Percentiles rank a stretch among this genome's conserved stretches.
These are phyloP conservation scores for Cyclotella choctawhatcheeana DNA, from an alignment of 108 stramenopile species.

Conservation along the genomic window DNA sequence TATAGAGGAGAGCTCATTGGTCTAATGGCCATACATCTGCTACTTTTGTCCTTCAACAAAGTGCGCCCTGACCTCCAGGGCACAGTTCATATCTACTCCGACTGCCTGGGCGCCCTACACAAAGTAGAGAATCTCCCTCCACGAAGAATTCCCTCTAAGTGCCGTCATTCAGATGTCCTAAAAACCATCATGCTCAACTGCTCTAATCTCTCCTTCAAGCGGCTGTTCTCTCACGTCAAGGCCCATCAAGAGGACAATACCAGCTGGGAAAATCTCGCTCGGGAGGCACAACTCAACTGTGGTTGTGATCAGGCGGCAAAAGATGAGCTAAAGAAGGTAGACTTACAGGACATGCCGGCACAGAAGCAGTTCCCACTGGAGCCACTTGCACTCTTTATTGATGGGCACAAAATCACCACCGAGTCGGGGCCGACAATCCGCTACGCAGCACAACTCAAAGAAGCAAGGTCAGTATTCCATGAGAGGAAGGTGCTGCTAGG, in stretches of 20 bases:
- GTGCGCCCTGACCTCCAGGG: neutral
- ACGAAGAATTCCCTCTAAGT: neutral
- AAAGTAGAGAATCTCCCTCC: neutral
- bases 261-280: neutral
- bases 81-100: neutral
- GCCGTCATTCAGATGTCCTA: slow-evolving; percentile 1
- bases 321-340: neutral
- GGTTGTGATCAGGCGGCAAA: neutral
- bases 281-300: neutral
- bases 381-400: neutral
- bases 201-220: neutral
- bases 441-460: neutral
- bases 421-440: neutral
- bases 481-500: neutral
- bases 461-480: neutral
- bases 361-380: neutral
- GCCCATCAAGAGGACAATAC: slow-evolving; percentile 5
- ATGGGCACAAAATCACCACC: neutral
- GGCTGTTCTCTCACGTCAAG: neutral
- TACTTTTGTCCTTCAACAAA: neutral
- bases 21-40: slow-evolving; percentile 4
- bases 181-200: neutral
- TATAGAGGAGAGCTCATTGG: slow-evolving; percentile 7
- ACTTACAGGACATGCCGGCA: neutral
- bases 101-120: slow-evolving; percentile 2